Conservation (phyloP, 352 stramenopile genomes). For the Plasmopara muralis region DNA sequence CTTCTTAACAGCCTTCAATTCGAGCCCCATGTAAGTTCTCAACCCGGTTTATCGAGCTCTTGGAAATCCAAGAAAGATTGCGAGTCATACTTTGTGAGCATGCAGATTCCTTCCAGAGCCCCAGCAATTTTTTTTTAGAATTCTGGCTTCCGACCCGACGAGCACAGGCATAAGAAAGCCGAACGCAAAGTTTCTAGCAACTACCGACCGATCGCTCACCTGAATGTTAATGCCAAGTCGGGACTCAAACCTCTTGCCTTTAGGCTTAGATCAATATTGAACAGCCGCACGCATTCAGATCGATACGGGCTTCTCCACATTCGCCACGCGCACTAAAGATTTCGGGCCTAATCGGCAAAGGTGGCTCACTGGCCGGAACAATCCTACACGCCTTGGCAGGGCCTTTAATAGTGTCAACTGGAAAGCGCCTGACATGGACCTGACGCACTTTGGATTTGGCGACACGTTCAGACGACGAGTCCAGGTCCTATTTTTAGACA, state of each 20-base stretch:
- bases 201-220: background rate
- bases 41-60: background rate
- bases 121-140: background rate
- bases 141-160: background rate
- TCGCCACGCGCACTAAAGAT: background rate
- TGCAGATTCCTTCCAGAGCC: background rate
- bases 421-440: background rate
- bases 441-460: background rate
- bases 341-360: background rate
- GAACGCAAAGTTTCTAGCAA: background rate
- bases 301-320: background rate
- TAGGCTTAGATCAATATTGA: background rate
- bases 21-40: background rate
- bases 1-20: background rate
- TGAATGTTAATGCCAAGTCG: background rate
- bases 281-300: background rate
- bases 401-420: background rate
- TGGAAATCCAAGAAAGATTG: background rate
- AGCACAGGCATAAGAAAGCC: background rate
- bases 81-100: background rate
- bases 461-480: background rate
- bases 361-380: background rate
- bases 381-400: background rate
- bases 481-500: background rate
- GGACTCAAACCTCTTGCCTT: background rate